phyloP scores from a whole-genome alignment of 2,329 filamentous ascomycete species.

The Xylaria sp. region DNA sequence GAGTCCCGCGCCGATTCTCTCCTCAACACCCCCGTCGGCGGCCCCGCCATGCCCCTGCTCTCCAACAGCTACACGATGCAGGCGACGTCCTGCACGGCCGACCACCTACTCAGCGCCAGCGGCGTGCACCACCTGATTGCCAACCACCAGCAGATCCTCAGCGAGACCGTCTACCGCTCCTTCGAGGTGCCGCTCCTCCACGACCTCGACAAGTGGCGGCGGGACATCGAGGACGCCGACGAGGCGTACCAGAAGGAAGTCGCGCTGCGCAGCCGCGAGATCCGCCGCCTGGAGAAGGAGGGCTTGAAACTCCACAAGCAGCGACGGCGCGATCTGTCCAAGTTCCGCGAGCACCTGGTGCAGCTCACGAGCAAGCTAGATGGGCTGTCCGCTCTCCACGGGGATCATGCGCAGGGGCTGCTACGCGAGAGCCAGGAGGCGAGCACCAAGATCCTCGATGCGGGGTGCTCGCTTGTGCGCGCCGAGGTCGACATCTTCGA shows the following conservation, averaged over 20 bases:
- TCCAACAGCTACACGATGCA: slow-evolving; percentile 59
- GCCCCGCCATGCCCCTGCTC: slow-evolving; percentile 33
- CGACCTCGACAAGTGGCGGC: slow-evolving; percentile 73
- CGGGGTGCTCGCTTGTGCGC: slow-evolving; percentile 72
- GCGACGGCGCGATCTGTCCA: slow-evolving; percentile 68
- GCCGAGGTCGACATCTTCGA: slow-evolving; percentile 79
- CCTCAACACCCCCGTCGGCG: slow-evolving; percentile 48
- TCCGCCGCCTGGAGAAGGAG: slow-evolving; percentile 72
- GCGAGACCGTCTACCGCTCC: slow-evolving; percentile 73
- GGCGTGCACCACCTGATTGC: slow-evolving; percentile 75
- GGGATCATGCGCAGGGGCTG: slow-evolving; percentile 68
- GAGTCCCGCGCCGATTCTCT: slow-evolving; percentile 71
- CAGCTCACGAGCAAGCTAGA: slow-evolving; percentile 71
- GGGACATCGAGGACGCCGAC: slow-evolving; percentile 72
- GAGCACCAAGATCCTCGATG: slow-evolving; percentile 70
- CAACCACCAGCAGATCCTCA: slow-evolving; percentile 77
- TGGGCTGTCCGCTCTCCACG: slow-evolving; percentile 70
- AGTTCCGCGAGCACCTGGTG: slow-evolving; percentile 72
- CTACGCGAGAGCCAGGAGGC: slow-evolving; percentile 73
- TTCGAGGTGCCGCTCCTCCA: slow-evolving; percentile 77
- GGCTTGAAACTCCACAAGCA: slow-evolving; percentile 71
- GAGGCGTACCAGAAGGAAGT: slow-evolving; percentile 67
- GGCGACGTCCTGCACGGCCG: slow-evolving; percentile 67
- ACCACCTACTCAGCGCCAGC: slow-evolving; percentile 69
- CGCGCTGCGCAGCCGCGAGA: slow-evolving; percentile 67